Evolutionary conservation across 2,329 filamentous ascomycete genomes (phyloP), one percentile per base, ranked within the genome.

Genomic region (Pyrenophora teres): DNA sequence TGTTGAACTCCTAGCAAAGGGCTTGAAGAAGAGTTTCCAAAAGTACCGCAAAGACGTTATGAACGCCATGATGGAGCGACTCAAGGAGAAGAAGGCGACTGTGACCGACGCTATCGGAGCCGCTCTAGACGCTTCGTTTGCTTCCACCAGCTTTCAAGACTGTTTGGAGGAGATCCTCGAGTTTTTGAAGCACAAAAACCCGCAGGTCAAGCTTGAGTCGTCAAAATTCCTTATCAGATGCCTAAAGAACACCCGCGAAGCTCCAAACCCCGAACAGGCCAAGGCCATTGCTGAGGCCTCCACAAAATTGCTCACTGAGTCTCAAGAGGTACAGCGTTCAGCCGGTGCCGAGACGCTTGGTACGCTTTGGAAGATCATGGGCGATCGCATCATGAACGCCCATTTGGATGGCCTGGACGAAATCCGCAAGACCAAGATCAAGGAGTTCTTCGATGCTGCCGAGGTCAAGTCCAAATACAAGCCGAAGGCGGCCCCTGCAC

Each of bases 351-450:
- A 99, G 73, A 87, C 94, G 30, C 79, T 99, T 3, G 94, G 95
- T 58, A 96, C 92, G 0, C 75, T 99, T 42, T 97, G 97, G 94
- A 99, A 97, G 78, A 97, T 99, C 48, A 90, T 97, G 78, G 93
- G 94, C 36, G 95, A 99, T 74, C 86, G 94, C 50, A 90, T 90
- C 45, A 99, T 99, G 94, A 91, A 89, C 37, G 88, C 90, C 7
- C 89, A 96, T 71, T 78, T 99, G 13, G 93, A 93, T 58, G 91
- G 91, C 3, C 80, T 99, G 2, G 94, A 99, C 69, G 94, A 99
- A 19, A 97, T 97, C 61, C 85, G 92, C 55, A 97, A 96, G 77
- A 89, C 82, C 56, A 99, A 97, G 74, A 89, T 97, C 72, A 97
- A 95, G 77, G 94, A 99, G 72, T 97, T 86, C 72, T 89, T 87